phyloP scores from a whole-genome alignment of 352 stramenopile species.

The Globisporangium parvum region DNA sequence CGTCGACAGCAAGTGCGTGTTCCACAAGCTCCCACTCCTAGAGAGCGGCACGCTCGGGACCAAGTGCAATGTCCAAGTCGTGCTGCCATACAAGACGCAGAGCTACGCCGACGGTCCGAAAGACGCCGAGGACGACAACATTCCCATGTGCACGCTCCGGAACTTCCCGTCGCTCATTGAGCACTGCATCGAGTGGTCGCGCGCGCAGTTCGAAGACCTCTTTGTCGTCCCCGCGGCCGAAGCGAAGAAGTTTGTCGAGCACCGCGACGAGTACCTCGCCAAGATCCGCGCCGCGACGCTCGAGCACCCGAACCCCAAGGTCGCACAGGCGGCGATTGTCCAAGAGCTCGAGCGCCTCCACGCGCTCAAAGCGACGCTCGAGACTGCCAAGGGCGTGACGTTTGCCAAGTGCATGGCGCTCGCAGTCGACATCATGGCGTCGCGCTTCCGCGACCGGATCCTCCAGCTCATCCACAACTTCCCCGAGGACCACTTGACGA shows the following conservation, averaged over 20 bases:
- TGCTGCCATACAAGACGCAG: slow-evolving; percentile 82
- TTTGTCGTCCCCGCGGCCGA: slow-evolving; percentile 80
- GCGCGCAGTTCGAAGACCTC: slow-evolving; percentile 80
- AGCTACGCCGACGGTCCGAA: slow-evolving; percentile 95
- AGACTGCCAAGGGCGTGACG: slow-evolving; percentile 42
- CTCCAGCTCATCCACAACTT: slow-evolving; percentile 85
- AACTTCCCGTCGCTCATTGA: slow-evolving; percentile 96
- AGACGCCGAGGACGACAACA: slow-evolving; percentile 97
- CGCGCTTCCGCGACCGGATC: slow-evolving; percentile 85
- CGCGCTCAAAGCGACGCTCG: slow-evolving; percentile 42
- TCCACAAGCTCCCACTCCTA: slow-evolving; percentile 94
- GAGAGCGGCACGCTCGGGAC: slow-evolving; percentile 98
- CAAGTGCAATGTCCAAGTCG: slow-evolving; percentile 96
- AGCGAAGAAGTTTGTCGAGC: slow-evolving; percentile 80
- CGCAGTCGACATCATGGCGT: slow-evolving; percentile 72
- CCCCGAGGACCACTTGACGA: slow-evolving; percentile 76
- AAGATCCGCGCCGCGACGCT: slow-evolving; percentile 66
- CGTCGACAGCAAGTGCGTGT: slow-evolving; percentile 98
- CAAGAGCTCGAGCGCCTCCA: slow-evolving; percentile 72
- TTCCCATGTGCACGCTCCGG: slow-evolving; percentile 99
- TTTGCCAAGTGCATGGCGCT: slow-evolving; percentile 71
- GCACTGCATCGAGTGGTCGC: slow-evolving; percentile 99
- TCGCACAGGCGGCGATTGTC: slow-evolving; percentile 54
- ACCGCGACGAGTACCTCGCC: slow-evolving; percentile 65
- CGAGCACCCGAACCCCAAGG: slow-evolving; percentile 70